Conservation (phyloP, 2,329 filamentous ascomycete species). For the Phyllosticta citribraziliensis region DNA sequence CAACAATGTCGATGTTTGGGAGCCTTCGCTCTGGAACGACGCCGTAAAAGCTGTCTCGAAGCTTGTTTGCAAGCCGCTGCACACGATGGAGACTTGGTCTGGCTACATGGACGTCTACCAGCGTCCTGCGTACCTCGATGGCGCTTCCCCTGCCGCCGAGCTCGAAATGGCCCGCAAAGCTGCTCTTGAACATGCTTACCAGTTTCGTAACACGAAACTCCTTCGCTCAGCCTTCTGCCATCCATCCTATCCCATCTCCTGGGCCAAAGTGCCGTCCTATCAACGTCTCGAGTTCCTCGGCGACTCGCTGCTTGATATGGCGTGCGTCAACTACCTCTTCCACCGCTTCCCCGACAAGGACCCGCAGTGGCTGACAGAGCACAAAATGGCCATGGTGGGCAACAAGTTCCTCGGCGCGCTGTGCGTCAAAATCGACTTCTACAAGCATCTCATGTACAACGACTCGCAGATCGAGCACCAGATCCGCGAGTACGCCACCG, state of each 20-base stretch:
- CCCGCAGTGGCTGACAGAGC: constrained; percentile 94
- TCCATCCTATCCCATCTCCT: constrained; percentile 65
- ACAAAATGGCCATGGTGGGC: constrained; percentile 99
- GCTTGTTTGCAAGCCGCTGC: constrained; percentile 60
- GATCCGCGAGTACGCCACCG: constrained; percentile 45
- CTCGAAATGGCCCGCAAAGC: constrained; percentile 58
- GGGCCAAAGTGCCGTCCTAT: constrained; percentile 75
- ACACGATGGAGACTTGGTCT: constrained; percentile 56
- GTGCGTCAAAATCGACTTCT: constrained; percentile 66
- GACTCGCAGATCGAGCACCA: constrained; percentile 41
- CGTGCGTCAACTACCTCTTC: constrained; percentile 74
- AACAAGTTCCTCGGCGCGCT: constrained; percentile 87
- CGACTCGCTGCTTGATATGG: constrained; percentile 80
- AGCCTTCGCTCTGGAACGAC: constrained; percentile 44
- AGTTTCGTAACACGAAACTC: constrained; percentile 66
- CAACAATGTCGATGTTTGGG: constrained; percentile 34
- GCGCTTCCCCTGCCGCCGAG: constrained; percentile 54
- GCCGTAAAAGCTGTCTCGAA: constrained; percentile 56
- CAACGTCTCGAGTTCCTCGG: constrained; percentile 89
- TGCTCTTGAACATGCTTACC: constrained; percentile 48
- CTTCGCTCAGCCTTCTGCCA: constrained; percentile 81
- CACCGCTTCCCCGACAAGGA: constrained; percentile 66
- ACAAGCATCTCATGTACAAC: constrained; percentile 56
- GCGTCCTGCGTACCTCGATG: constrained; percentile 61
- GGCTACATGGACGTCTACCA: constrained; percentile 66